Evolutionary conservation across 208 protist species (phyloP).

Genomic region (Trypanosoma platydactyli): DNA sequence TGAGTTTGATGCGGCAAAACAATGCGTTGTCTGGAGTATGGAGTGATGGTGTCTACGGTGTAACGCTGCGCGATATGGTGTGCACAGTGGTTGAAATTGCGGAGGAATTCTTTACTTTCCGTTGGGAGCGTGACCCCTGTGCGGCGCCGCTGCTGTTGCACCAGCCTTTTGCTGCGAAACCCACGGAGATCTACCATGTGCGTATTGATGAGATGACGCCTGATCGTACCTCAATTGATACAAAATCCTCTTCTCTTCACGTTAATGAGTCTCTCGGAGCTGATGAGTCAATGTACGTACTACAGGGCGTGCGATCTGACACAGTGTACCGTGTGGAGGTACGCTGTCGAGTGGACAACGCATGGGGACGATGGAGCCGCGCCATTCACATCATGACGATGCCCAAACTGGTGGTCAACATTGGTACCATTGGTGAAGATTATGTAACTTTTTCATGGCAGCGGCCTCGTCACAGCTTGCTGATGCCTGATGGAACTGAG

Average conservation of each 20-base stretch:
- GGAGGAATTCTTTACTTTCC: conserved; percentile 82
- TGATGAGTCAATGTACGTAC: conserved; percentile 43
- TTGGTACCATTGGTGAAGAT: conserved; percentile 80
- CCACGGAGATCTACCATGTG: conserved; percentile 63
- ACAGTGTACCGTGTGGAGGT: conserved; percentile 79
- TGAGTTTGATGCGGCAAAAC: conserved; percentile 43
- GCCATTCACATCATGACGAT: conserved; percentile 78
- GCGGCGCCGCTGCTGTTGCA: conserved; percentile 45
- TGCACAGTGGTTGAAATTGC: conserved; percentile 60
- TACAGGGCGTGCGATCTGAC: conserved; percentile 60
- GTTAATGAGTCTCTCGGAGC: conserved; percentile 40
- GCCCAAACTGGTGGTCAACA: conserved; percentile 65
- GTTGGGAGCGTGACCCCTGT: conserved; percentile 74
- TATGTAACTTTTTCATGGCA: conserved; percentile 72
- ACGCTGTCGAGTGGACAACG: conserved; percentile 77
- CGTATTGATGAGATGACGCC: conserved; percentile 73
- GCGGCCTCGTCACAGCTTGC: conserved; percentile 46
- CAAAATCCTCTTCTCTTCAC: conserved; percentile 32
- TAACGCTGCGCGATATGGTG: conserved; percentile 84
- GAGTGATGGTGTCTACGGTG: conserved; percentile 66
- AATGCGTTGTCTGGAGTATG: conserved; percentile 69
- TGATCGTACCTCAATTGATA: conserved; percentile 47
- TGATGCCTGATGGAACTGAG: conserved; percentile 62
- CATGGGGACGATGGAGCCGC: conserved; percentile 87
- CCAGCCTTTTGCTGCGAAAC: conserved; percentile 43